Base-by-base conservation (phyloP, 192 early-diverging fungal genomes). In the Backusella sp. region DNA sequence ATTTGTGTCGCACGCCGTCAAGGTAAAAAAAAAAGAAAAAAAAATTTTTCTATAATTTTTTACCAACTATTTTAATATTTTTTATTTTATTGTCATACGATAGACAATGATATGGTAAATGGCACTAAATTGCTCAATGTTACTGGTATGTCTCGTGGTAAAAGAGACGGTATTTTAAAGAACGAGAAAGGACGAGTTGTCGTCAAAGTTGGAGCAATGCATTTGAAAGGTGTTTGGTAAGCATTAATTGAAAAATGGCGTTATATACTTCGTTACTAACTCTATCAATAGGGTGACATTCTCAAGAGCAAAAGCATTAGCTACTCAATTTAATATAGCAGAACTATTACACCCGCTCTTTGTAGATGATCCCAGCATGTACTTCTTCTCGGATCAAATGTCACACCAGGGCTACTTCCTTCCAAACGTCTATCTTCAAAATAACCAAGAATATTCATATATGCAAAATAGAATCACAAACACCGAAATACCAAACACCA, bases 311-410 rank as follows among this genome's bases (percentile, higher is more conserved):
- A 87, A 86, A 65, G 77, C 82, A 77, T 70, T 92, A 72, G 84
- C 93, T 26, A 78, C 86, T 71, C 88, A 91, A 85, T 88, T 88
- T 84, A 91, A 92, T 71, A 91, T 94, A 5, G 77, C 83, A 36
- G 91, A 92, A 17, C 81, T 82, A 52, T 83, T 92, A 35, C 90
- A 91, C 73, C 92, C 92, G 41, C 87, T 94, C 44, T 88, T 94
- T 70, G 88, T 88, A 69, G 88, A 90, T n/a, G 91, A 94, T 73
- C 92, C 91, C 8, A 84, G 85, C 52, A 72, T 87, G 23, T 93
- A 90, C 73, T 78, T 95, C 42, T 91, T 90, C 75, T 52, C 75
- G 4, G 69, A 67, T 36, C 68, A 68, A 41, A 52, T 76, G 67
- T 32, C 67, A 11, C 37, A 68, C 2, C 67, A 21, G 4, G 21